A percentile compares a stretch with the other conserved stretches of the same genome.
Evolutionary conservation across 2,329 filamentous ascomycete species (phyloP).

Genomic region (Neocatenulostroma microsporum): DNA sequence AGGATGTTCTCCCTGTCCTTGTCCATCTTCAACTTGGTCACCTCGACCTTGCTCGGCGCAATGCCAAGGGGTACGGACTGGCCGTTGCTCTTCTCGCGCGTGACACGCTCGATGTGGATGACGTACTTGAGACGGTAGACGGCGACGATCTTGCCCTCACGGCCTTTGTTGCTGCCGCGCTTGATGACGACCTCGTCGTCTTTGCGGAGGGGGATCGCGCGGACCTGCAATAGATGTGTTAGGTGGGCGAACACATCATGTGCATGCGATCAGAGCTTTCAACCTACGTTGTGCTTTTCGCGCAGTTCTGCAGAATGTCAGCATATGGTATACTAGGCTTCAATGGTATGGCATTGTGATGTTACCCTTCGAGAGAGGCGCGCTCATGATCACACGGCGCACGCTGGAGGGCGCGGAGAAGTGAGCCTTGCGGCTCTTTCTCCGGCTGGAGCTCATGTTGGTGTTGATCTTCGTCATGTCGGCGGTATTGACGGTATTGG

Average conservation of each 20-base stretch:
- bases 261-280: conserved; percentile 14
- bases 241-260: conserved; percentile 9
- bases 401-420: conserved; percentile 91
- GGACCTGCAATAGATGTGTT: conserved; percentile 53
- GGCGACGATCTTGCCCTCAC: conserved; percentile 94
- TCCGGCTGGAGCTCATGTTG: conserved; percentile 69
- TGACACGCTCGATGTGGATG: conserved; percentile 93
- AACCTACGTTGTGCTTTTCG: conserved; percentile 90
- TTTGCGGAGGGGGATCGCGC: conserved; percentile 94
- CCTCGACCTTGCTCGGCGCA: conserved; percentile 92
- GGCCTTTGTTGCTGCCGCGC: conserved; percentile 91
- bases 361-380: conserved; percentile 73
- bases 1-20: conserved; percentile 88
- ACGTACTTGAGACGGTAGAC: conserved; percentile 98
- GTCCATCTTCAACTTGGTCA: conserved; percentile 98
- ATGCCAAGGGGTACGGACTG: conserved; percentile 92
- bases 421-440: conserved; percentile 99
- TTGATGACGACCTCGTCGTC: conserved; percentile 75
- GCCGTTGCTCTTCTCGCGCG: conserved; percentile 94
- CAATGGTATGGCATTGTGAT: conserved; percentile 2
- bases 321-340: conserved; percentile 12
- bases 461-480: conserved; percentile 66
- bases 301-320: conserved; percentile 56
- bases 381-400: conserved; percentile 95
- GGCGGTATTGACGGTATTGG: conserved; percentile 29